Base-by-base conservation (phyloP, 306 rosid genomes). In the Vachellia pachyceras region DNA sequence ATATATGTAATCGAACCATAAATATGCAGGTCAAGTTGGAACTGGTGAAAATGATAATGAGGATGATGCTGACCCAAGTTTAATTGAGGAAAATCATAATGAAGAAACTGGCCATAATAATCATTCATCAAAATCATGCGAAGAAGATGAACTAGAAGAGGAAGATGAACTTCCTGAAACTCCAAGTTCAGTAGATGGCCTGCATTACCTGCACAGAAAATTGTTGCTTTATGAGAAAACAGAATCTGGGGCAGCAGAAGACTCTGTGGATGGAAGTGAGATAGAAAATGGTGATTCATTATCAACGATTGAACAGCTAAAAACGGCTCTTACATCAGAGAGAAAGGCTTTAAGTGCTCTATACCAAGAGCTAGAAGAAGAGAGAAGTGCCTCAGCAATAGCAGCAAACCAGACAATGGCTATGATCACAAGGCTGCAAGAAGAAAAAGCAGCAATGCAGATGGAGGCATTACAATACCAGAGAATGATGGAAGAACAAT, bases 391-490 rank as follows among this genome's bases (percentile, higher is more conserved):
- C 3, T 91, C 97, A 6, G 97, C 97, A 35, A 72, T 93, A 29
- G 96, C 97, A 33, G 85, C 97, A 5, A 93, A 93, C 80, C 94
- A 93, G 60, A 93, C 97, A 70, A 93, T 93, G 97, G 96, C 96
- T 18, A 93, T 93, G 97, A 93, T 91, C 60, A 93, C 97, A n/a
- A 88, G 97, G 76, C 87, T 93, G 70, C 97, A 93, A 45, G 97
- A 93, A 86, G 97, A 93, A 82, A 93, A 93, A 65, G 96, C 96
- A 2, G 90, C 94, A 57, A 88, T 90, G 96, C 94, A 91, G 85
- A 93, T 93, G 97, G 96, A 93, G 83, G 97, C 96, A 41, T 64
- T 91, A 84, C 97, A 93, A 80, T 93, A 93, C 85, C 96, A 93
- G 69, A 81, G 96, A 61, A 93, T 93, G 96, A 93, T 93, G 94